Evolutionary conservation across 2,329 filamentous ascomycete genomes (phyloP).

Genomic region (Phyllosticta citribraziliensis): DNA sequence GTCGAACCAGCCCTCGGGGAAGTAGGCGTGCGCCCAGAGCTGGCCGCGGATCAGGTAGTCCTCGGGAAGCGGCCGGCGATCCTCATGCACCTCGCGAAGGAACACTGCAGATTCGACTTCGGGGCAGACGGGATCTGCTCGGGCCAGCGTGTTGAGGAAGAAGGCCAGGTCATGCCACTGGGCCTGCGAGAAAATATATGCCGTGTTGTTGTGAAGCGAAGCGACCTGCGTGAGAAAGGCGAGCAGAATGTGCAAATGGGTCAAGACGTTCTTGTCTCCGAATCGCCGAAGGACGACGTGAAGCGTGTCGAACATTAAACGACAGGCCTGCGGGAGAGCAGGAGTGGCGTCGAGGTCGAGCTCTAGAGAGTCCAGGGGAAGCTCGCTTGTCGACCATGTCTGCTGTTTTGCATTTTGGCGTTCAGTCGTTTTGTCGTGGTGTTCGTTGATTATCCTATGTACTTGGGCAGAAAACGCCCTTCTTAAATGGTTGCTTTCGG

Average conservation of each 20-base stretch:
- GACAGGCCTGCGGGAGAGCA: conserved; percentile 25
- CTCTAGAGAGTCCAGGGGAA: neutral
- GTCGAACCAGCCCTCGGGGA: conserved; percentile 51
- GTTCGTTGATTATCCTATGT: conserved; percentile 16
- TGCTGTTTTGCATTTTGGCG: conserved; percentile 11
- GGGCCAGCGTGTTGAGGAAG: conserved; percentile 44
- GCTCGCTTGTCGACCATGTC: neutral
- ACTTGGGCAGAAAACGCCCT: conserved; percentile 6
- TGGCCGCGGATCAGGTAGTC: conserved; percentile 59
- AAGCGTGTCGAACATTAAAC: conserved; percentile 37
- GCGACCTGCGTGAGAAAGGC: conserved; percentile 46
- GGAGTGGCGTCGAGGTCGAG: conserved; percentile 13
- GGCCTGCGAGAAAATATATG: conserved; percentile 24
- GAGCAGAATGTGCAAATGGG: conserved; percentile 53
- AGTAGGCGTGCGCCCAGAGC: conserved; percentile 50
- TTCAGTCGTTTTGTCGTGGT: conserved; percentile 12
- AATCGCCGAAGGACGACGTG: conserved; percentile 41
- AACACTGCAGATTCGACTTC: conserved; percentile 30
- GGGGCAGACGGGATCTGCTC: neutral
- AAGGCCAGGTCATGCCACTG: conserved; percentile 45
- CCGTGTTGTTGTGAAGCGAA: conserved; percentile 22
- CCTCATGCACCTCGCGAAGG: conserved; percentile 35
- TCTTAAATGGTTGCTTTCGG: conserved; percentile 30
- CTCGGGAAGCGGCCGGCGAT: conserved; percentile 52
- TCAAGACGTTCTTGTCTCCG: conserved; percentile 49